Evolutionary conservation across 1,284 basidiomycete genomes (phyloP), one percentile per base, ranked within the genome.

Genomic region (Rhodotorula sp.): DNA sequence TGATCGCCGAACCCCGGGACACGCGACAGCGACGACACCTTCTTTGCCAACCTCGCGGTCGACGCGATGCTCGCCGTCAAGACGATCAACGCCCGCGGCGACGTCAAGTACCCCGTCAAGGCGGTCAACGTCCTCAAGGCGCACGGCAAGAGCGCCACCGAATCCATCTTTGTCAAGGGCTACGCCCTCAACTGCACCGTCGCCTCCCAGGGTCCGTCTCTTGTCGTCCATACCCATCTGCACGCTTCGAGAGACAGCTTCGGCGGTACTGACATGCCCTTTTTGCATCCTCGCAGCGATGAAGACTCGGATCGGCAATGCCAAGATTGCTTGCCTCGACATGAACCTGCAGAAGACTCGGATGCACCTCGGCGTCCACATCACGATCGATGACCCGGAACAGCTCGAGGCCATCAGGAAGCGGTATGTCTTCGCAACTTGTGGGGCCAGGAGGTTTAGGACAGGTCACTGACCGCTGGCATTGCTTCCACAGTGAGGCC

Each of bases 111-210:
- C 83, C 96, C 96, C 14, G 96, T 99, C 77, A 99, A 99, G 84
- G 96, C 96, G 2, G 96, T 99, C 75, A 99, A 99, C 80, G 88
- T 99, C n/a, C 86, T 99, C 78, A 99, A 99, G 83, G 96, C 96
- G 15, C 96, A 99, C 80, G 96, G 96, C 70, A 90, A 89, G 82
- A 95, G 93, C 80, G 93, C 95, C 33, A 87, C 94, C 74, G 96
- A 99, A 81, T 97, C 94, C 51, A 81, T 98, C 74, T 94, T 91
- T 80, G 90, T 99, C 71, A 92, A 92, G 79, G 96, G 96, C 58
- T 99, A 99, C 83, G 96, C 96, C 46, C 84, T 99, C 75, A 99
- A 99, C 82, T 99, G 96, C 84, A 99, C 96, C 22, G 95, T 99
- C 60, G 95, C 96, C 1, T 95, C 91, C 80, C 96, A 99, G 86